Base-by-base conservation (phyloP, 2,329 filamentous ascomycete genomes). In the Escovopsis sp. region DNA sequence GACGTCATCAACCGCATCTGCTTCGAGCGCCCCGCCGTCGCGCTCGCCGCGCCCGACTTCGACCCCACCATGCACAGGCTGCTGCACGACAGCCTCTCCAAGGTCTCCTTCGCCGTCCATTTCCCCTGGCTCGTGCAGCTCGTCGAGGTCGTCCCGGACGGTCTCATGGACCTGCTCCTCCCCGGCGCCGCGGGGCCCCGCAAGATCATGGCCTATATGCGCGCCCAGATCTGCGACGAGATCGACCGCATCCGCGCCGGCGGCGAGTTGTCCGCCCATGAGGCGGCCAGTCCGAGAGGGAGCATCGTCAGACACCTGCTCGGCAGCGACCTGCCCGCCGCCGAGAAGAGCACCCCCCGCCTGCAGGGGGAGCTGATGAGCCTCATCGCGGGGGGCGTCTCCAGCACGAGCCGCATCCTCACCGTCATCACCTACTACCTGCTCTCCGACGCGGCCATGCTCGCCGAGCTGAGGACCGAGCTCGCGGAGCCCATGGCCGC, bases 331-430 rank as follows among this genome's bases (percentile, higher is more conserved):
- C 21, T 23, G 2, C 53, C 58, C 2, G 27, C 42, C 1, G 17
- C 43, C 4, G 60, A 60, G 28, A 61, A 60, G 40, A 42, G 46
- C 0, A 15, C 45, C 1, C 18, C 32, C 2, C 48, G 60, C 1
- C 42, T 62, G 5, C 42, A 42, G 6, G 43, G 52, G 8, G 60
- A 63, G 15, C 51, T 46, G n/a, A 29, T 45, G 13, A 41, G 47
- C 1, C 31, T 58, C 1, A 45, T 55, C 10, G 47, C 45, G 1
- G 61, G 58, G 3, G 61, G 56, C 3, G 56, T 53, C 10, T 51
- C 58, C 27, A 63, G 59, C 0, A 55, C 50, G 1, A 48, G 48
- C 10, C 50, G 49, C 43, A 45, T 51, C 0, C 44, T 65, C 14
- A 42, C 50, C 3, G 40, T 57, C 5, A 43, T 52, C 7, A 47